These are phyloP conservation scores for Pinus tabuliformis DNA, from an alignment of 75 land plant species.

Conservation along the genomic window DNA sequence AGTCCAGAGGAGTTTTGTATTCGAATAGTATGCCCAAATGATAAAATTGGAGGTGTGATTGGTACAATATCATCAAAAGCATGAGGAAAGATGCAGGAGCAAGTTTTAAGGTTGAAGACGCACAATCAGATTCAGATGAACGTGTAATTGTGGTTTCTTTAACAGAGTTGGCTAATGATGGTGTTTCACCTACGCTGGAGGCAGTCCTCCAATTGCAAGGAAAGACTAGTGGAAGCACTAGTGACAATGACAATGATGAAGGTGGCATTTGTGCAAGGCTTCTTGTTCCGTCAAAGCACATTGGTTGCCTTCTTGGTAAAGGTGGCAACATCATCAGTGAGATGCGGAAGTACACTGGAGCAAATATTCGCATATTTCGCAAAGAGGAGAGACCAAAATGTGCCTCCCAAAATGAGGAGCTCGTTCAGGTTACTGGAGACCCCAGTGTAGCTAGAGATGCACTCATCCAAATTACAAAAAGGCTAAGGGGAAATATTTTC, in stretches of 20 bases:
- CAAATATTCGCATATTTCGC: not conserved
- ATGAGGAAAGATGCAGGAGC: too few species aligned
- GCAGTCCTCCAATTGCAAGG: too few species aligned
- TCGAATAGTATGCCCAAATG: too few species aligned
- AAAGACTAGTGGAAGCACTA: conserved; percentile 55
- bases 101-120: too few species aligned
- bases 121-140: too few species aligned
- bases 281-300: conserved; percentile 79
- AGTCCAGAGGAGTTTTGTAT: too few species aligned
- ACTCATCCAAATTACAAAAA: conserved; percentile 68
- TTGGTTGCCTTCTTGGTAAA: conserved; percentile 31
- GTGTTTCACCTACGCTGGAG: conserved; percentile 54
- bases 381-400: conserved; percentile 33
- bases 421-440: conserved; percentile 91
- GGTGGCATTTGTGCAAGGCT: conserved; percentile 38
- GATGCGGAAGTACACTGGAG: conserved; percentile 76
- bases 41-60: too few species aligned
- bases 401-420: conserved; percentile 67
- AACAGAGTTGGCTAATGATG: conserved; percentile 55
- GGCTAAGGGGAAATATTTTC: conserved; percentile 70
- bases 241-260: too few species aligned
- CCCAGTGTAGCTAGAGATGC: conserved; percentile 67
- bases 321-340: conserved; percentile 84
- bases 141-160: conserved; percentile 63
- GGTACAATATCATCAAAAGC: too few species aligned